A percentile compares a stretch with the other conserved stretches of the same genome.
These are phyloP conservation scores for Penicillium fuscoglaucum DNA, from an alignment of 2,329 filamentous ascomycete species.

Conservation along the genomic window DNA sequence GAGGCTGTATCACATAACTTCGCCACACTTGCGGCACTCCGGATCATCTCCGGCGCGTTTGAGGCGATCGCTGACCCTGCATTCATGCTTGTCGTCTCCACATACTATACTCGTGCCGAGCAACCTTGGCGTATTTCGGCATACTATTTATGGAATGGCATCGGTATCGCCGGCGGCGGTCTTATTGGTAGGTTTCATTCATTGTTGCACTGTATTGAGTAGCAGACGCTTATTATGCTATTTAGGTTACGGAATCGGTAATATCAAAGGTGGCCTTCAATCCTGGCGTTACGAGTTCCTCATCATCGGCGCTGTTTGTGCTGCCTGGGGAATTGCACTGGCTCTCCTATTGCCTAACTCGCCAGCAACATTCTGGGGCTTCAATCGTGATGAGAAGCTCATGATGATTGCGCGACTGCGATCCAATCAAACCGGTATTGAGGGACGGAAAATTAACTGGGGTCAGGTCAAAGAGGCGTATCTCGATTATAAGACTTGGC, in stretches of 20 bases:
- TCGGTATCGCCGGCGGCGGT: constrained; percentile 8
- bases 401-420: constrained; percentile 1
- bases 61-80: constrained; percentile 45
- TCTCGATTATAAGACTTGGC: constrained; percentile 36
- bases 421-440: constrained; percentile 26
- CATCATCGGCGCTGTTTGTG: constrained; percentile 34
- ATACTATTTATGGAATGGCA: constrained; percentile 21
- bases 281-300: constrained; percentile 33
- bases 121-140: constrained; percentile 29
- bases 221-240: not conserved
- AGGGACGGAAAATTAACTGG: constrained; percentile 47
- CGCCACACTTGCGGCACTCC: not conserved
- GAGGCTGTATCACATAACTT: constrained; percentile 51
- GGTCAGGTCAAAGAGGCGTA: constrained; percentile 44
- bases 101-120: constrained; percentile 24
- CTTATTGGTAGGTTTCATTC: not conserved
- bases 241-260: constrained; percentile 43
- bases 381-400: constrained; percentile 20
- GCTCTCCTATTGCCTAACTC: constrained; percentile 23
- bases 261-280: constrained; percentile 27
- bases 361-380: constrained; percentile 22
- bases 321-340: constrained; percentile 19
- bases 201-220: not conserved
- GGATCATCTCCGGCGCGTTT: not conserved
- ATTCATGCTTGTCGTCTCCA: constrained; percentile 54